Conservation (phyloP, 2,329 filamentous ascomycete genomes). For the Neofusicoccum laricinum region DNA sequence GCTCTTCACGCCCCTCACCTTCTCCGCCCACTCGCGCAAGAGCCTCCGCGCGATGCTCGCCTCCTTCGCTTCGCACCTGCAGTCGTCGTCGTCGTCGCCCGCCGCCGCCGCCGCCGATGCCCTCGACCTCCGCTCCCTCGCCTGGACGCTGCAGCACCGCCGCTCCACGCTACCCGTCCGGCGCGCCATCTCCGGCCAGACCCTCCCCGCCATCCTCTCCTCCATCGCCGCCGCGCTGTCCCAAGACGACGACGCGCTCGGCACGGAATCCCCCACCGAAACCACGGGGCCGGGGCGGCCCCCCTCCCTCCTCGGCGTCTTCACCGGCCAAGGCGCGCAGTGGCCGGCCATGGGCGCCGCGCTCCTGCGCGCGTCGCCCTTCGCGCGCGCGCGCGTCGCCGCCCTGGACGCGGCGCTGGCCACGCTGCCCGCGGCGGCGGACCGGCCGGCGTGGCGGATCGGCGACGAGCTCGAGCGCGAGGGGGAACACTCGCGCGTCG, state of each 20-base stretch:
- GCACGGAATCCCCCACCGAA: no score
- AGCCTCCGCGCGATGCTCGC: no score
- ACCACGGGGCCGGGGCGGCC: no score
- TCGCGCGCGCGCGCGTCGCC: constrained; percentile 18
- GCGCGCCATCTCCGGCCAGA: not conserved
- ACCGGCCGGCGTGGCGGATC: constrained; percentile 20
- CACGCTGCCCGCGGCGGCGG: constrained; percentile 14
- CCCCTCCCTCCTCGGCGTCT: constrained; percentile 31
- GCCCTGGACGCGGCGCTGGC: constrained; percentile 22
- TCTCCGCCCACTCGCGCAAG: constrained; percentile 5
- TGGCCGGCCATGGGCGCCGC: constrained; percentile 41
- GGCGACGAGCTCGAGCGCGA: constrained; percentile 22
- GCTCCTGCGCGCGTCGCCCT: constrained; percentile 25
- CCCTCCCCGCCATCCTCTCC: not conserved
- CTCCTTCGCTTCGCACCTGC: not conserved
- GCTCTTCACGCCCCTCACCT: constrained; percentile 16
- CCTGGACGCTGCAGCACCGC: constrained; percentile 20
- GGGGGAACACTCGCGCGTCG: constrained; percentile 20
- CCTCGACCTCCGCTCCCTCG: constrained; percentile 14
- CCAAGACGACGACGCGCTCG: not conserved
- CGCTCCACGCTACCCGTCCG: constrained; percentile 17
- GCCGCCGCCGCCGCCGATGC: not conserved
- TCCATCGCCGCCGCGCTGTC: not conserved
- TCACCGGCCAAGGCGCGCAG: constrained; percentile 45
- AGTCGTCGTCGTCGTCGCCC: no score